phyloP scores from a whole-genome alignment of 768 basidiomycete genomes.

The Pleurotus cornucopiae region DNA sequence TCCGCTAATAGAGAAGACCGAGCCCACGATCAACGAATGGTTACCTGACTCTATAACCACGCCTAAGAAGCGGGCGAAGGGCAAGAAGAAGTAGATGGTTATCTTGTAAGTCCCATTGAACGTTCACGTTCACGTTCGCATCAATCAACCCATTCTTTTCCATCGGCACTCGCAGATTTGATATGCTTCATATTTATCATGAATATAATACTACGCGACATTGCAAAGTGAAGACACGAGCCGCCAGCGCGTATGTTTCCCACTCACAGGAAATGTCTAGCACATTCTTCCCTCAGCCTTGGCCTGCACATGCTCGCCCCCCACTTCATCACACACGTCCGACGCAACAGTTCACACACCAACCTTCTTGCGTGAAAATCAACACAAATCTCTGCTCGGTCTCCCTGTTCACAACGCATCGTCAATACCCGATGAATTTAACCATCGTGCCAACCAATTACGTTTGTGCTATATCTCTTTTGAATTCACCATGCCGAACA shows the following conservation, averaged over 20 bases:
- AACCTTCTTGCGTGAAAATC: neutral
- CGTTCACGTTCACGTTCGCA: no score
- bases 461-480: no score
- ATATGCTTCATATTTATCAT: no score
- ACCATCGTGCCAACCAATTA: no score
- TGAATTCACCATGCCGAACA: no score
- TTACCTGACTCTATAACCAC: slow-evolving; percentile 41
- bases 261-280: neutral
- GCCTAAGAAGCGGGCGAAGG: slow-evolving; percentile 39
- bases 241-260: neutral
- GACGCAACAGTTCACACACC: neutral
- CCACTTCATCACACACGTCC: neutral
- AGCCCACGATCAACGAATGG: slow-evolving; percentile 44
- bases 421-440: no score
- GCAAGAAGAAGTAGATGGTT: slow-evolving; percentile 22
- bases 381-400: neutral
- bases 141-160: no score
- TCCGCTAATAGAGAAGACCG: slow-evolving; percentile 14
- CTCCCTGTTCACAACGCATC: no score
- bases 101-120: no score
- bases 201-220: no score
- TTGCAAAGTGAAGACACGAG: no score
- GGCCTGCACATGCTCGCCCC: neutral
- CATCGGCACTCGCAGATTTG: no score
- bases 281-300: neutral